Evolutionary conservation across 225 moss, liverwort and hornwort genomes (phyloP).

Genomic region (Bryum argenteum): DNA sequence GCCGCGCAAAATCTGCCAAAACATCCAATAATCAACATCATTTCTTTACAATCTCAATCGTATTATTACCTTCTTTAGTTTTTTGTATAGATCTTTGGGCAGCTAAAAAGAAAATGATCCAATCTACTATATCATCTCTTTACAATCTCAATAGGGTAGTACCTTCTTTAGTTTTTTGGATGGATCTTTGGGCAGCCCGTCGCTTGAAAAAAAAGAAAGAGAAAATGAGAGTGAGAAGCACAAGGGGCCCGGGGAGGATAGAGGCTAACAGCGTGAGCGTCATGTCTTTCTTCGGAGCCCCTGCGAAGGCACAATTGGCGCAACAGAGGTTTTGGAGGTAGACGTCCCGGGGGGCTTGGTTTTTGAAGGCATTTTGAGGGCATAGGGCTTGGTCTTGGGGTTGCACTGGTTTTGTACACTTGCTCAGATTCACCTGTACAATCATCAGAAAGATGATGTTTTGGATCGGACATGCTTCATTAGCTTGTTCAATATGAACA

Average conservation of each 20-base stretch:
- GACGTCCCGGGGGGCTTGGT: slow-evolving; percentile 10
- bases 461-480: background rate
- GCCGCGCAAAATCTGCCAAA: slow-evolving; percentile 48
- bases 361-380: slow-evolving; percentile 22
- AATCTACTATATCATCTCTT: background rate
- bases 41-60: too few relatives aligned
- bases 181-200: slow-evolving; percentile 31
- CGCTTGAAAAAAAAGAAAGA: slow-evolving; percentile 30
- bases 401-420: slow-evolving; percentile 39
- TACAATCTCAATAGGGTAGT: too few relatives aligned
- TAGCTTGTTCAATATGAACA: too few relatives aligned
- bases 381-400: slow-evolving; percentile 44
- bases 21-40: background rate
- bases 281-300: slow-evolving; percentile 22
- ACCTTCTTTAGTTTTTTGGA: slow-evolving; percentile 41
- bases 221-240: slow-evolving; percentile 22
- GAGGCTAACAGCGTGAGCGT: slow-evolving; percentile 26
- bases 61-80: background rate
- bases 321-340: slow-evolving; percentile 51
- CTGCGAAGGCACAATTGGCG: slow-evolving; percentile 30
- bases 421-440: slow-evolving; percentile 48
- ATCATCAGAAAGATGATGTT: background rate
- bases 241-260: slow-evolving; percentile 32
- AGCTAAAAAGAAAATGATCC: slow-evolving; percentile 10
- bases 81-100: too few relatives aligned